Base-by-base conservation (phyloP, 208 protist species). In the Leishmania martiniquensis region DNA sequence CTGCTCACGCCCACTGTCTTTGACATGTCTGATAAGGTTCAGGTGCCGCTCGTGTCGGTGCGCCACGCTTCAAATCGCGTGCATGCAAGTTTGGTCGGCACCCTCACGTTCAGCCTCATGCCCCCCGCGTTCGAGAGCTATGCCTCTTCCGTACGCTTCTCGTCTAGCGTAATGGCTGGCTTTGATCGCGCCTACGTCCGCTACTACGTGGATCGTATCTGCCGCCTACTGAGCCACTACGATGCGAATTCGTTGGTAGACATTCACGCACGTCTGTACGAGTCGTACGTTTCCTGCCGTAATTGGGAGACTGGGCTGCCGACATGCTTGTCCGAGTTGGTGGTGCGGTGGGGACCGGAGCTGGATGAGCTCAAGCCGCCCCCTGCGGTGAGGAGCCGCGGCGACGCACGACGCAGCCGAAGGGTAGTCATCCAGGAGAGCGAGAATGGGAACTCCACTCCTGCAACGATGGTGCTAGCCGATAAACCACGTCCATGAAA, bases 1-100 rank as follows among this genome's bases (percentile, higher is more conserved):
- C 78, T 97, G 32, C 90, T 97, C 44, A 95, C 89, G 0, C 88
- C 87, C 1, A 77, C 85, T 15, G 78, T 95, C 55, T 97, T 91
- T 69, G 84, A 83, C 76, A 88, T 91, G 85, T 84, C 72, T 7
- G 93, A 95, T 78, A 67, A 72, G 15, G 85, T 95, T n/a, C 84
- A 71, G 51, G 89, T 95, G 55, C 88, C 90, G 13, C 87, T 97
- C 25, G 93, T 97, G 45, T 77, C 83, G 45, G 75, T 93, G 20
- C 66, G 75, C 34, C 85, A 80, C 45, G 85, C 75, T 57, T 75
- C 76, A 20, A 93, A 91, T 54, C 75, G 75, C 49, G 83, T 86
- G 20, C 82, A 90, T 55, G 88, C 89, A 32, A 72, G 65, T 34
- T 66, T 90, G 55, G 81, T 87, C 20, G 93, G 93, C 66, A 89